Evolutionary conservation across 208 protist species (phyloP).

Genomic region (Sergeia podlipaevii): DNA sequence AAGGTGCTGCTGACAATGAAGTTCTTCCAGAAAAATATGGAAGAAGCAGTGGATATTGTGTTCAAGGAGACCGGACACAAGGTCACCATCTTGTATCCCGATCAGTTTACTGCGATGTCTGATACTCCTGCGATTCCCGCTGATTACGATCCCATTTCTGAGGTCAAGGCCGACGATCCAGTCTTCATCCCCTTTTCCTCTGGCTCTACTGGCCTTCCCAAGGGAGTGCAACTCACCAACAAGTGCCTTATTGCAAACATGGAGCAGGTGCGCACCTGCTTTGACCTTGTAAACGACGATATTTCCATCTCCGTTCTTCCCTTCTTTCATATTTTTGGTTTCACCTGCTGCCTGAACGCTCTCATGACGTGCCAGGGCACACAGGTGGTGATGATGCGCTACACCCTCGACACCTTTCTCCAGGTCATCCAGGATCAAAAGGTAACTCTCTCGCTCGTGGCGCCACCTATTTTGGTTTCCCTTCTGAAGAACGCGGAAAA

Average conservation of each 20-base stretch:
- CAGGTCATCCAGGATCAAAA: conserved; percentile 42
- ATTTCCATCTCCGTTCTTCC: conserved; percentile 52
- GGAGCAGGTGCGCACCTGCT: conserved; percentile 12
- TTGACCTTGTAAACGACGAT: conserved; percentile 18
- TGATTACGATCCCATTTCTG: conserved; percentile 20
- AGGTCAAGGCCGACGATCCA: neutral
- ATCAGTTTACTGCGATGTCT: conserved; percentile 13
- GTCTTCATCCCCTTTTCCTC: conserved; percentile 11
- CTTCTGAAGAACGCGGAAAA: conserved; percentile 63
- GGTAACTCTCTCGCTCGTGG: conserved; percentile 51
- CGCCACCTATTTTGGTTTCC: conserved; percentile 66
- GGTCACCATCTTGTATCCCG: conserved; percentile 24
- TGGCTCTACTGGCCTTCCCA: conserved; percentile 13
- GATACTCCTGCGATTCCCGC: conserved; percentile 23
- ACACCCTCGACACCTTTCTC: conserved; percentile 41
- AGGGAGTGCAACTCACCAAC: conserved; percentile 25
- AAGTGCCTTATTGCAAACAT: conserved; percentile 12
- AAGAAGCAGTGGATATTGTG: conserved; percentile 24
- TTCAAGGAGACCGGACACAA: conserved; percentile 19
- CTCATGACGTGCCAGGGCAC: conserved; percentile 17
- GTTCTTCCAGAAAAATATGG: conserved; percentile 27
- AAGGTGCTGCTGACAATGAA: conserved; percentile 31
- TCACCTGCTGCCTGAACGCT: conserved; percentile 37
- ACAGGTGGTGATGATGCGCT: conserved; percentile 52
- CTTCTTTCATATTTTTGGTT: conserved; percentile 84